phyloP scores from a whole-genome alignment of 2,329 filamentous ascomycete species.

The Pestalotiopsis sp. region DNA sequence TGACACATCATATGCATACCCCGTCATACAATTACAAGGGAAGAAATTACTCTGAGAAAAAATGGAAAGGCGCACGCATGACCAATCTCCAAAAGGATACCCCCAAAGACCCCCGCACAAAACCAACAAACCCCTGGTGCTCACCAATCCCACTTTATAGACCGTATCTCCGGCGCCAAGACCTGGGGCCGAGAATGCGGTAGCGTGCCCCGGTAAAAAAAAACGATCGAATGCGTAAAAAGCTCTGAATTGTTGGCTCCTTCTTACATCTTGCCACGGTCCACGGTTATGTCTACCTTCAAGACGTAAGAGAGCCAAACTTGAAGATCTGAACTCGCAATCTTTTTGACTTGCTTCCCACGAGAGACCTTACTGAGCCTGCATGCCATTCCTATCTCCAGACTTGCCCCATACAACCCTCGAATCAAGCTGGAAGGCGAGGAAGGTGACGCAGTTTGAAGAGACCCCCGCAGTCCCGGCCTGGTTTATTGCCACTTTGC shows the following conservation, averaged over 20 bases:
- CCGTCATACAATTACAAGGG: background rate
- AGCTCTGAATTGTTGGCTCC: background rate
- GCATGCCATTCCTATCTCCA: too few species aligned
- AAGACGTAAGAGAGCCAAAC: background rate
- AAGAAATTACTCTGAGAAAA: background rate
- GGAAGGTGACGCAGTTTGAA: too few species aligned
- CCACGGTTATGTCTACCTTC: background rate
- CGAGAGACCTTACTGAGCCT: too few species aligned
- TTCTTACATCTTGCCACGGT: background rate
- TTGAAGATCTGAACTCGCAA: background rate
- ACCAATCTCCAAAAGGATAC: background rate
- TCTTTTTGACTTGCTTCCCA: background rate
- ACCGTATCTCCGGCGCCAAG: background rate
- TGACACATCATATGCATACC: background rate
- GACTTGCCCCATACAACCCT: too few species aligned
- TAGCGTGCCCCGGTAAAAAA: background rate
- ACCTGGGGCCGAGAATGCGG: background rate
- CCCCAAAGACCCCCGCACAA: background rate
- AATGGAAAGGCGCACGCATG: background rate
- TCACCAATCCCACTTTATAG: background rate
- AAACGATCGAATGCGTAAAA: background rate
- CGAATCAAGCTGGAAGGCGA: too few species aligned
- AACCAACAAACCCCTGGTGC: background rate
- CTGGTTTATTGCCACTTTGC: too few species aligned
- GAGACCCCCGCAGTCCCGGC: too few species aligned